phyloP scores from a whole-genome alignment of 495 filamentous ascomycete genomes.

The Trichodelitschia bisporula region DNA sequence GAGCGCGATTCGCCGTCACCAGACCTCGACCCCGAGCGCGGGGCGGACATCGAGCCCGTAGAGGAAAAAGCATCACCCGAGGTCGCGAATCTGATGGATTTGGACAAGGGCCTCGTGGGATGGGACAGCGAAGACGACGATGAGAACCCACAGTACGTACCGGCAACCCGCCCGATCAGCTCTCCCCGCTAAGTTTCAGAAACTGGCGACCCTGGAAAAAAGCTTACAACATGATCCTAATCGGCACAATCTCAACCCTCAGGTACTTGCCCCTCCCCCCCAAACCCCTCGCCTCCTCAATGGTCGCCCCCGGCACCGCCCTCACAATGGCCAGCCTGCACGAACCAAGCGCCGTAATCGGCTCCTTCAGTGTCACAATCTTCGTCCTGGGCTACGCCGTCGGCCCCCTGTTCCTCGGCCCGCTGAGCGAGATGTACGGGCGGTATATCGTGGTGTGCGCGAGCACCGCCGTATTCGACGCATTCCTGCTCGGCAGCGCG shows the following conservation, averaged over 20 bases:
- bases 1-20: no score
- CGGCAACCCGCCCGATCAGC: background rate
- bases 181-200: background rate
- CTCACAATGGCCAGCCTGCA: slow-evolving; percentile 6
- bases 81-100: no score
- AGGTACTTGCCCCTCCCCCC: background rate
- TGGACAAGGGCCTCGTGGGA: slow-evolving; percentile 7
- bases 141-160: slow-evolving; percentile 4
- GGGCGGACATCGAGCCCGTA: no score
- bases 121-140: slow-evolving; percentile 6
- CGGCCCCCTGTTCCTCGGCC: slow-evolving; percentile 42
- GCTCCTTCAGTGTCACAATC: slow-evolving; percentile 28
- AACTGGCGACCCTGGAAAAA: background rate
- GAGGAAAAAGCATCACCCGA: no score
- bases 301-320: slow-evolving; percentile 7
- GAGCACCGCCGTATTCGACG: slow-evolving; percentile 7
- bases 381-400: slow-evolving; percentile 34
- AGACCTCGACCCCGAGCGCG: no score
- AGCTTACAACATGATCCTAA: background rate
- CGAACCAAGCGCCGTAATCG: slow-evolving; percentile 18
- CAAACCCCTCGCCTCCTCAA: slow-evolving; percentile 8
- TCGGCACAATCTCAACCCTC: background rate
- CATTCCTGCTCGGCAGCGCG: slow-evolving; percentile 47
- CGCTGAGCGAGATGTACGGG: slow-evolving; percentile 54
- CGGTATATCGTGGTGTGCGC: slow-evolving; percentile 17